Evolutionary conservation across 208 protist species (phyloP).

Genomic region (Balamuthia mandrillaris): DNA sequence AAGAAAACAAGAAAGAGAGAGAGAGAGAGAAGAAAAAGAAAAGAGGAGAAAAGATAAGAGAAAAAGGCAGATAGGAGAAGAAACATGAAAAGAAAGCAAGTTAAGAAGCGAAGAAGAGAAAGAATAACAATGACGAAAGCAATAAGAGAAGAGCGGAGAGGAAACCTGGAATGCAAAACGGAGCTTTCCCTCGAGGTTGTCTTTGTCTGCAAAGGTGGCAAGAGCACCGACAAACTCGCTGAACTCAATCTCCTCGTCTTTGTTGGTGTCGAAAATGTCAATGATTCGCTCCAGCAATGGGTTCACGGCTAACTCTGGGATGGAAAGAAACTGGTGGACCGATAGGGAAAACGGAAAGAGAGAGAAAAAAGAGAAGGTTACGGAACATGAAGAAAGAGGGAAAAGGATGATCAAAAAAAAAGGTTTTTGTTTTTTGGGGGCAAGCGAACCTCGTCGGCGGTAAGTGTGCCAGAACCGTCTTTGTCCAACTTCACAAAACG

Average conservation of each 20-base stretch:
- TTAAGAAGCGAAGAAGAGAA: no score
- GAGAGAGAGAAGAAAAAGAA: not conserved
- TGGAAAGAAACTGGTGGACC: constrained; percentile 49
- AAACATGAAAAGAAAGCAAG: no score
- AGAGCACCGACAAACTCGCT: constrained; percentile 78
- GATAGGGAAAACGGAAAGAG: no score
- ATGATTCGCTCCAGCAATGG: constrained; percentile 73
- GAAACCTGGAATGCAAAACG: no score
- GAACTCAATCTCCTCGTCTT: constrained; percentile 79
- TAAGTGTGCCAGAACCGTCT: constrained; percentile 66
- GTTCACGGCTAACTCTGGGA: constrained; percentile 65
- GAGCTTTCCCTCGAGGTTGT: constrained; percentile 70
- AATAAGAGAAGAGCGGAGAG: no score
- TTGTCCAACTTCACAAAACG: constrained; percentile 79
- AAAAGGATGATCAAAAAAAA: not conserved
- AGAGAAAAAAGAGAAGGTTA: no score
- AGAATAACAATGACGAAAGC: no score
- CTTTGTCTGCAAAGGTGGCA: constrained; percentile 69
- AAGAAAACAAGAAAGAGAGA: not conserved
- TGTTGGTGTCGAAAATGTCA: constrained; percentile 77
- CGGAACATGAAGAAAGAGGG: constrained; percentile 30
- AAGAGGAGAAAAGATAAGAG: no score
- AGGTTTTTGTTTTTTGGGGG: not conserved
- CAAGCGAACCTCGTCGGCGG: not conserved
- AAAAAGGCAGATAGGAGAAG: no score